Conservation (phyloP, 2,329 filamentous ascomycete species). For the Lachnellula arida region DNA sequence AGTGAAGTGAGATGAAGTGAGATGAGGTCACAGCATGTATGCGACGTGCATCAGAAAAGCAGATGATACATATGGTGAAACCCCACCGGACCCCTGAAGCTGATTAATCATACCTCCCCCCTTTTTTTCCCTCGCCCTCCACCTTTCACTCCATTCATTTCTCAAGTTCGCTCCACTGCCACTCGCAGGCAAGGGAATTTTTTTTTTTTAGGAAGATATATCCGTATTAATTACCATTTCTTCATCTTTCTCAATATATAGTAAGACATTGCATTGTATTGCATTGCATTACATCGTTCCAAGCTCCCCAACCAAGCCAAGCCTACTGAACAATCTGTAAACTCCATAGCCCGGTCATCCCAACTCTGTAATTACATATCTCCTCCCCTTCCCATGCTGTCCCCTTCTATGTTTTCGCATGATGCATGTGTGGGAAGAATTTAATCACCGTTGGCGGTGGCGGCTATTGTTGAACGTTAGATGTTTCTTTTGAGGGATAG, state of each 20-base stretch:
- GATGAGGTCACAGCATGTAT: background rate
- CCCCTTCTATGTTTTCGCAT: background rate
- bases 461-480: background rate
- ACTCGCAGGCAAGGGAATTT: no score
- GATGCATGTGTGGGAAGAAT: background rate
- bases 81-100: no score
- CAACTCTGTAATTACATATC: slow-evolving; percentile 1
- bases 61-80: background rate
- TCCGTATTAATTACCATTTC: background rate
- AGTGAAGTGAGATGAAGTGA: no score
- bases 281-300: no score
- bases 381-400: background rate
- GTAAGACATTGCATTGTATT: no score
- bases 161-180: no score
- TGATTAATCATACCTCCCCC: no score
- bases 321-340: slow-evolving; percentile 8
- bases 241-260: background rate
- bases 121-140: no score
- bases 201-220: background rate
- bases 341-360: slow-evolving; percentile 5
- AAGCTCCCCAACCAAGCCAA: background rate
- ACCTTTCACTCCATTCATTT: no score
- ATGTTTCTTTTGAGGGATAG: no score
- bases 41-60: background rate
- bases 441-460: slow-evolving; percentile 1